Evolutionary conservation across 2,329 filamentous ascomycete genomes (phyloP).

Genomic region (Calonectria multiphialidica): DNA sequence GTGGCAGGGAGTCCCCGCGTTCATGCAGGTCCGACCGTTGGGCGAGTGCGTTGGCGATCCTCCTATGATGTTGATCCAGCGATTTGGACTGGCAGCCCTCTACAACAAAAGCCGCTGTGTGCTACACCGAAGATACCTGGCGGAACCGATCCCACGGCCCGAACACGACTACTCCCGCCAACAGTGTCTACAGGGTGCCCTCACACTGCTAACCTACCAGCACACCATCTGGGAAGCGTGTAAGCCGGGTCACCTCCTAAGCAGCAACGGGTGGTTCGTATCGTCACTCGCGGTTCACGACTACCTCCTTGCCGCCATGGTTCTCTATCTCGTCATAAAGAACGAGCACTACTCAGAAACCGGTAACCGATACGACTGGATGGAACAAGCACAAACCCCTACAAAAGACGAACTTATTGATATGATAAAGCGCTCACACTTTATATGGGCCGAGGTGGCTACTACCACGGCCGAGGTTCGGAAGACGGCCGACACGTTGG

Average conservation of each 20-base stretch:
- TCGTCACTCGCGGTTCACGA: conserved; percentile 70
- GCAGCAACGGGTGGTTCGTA: conserved; percentile 67
- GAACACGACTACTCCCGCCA: conserved; percentile 66
- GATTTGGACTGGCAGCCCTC: conserved; percentile 64
- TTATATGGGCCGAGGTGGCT: conserved; percentile 58
- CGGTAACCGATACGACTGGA: conserved; percentile 50
- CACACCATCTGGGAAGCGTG: conserved; percentile 59
- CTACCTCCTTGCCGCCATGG: conserved; percentile 71
- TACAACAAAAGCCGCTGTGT: conserved; percentile 69
- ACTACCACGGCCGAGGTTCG: conserved; percentile 52
- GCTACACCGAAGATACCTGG: conserved; percentile 66
- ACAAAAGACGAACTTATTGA: conserved; percentile 54
- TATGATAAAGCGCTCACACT: conserved; percentile 56
- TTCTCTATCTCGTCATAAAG: conserved; percentile 66
- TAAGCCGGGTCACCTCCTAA: conserved; percentile 66
- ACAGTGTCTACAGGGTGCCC: conserved; percentile 62
- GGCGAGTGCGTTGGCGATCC: conserved; percentile 62
- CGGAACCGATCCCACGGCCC: conserved; percentile 53
- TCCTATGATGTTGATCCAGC: conserved; percentile 61
- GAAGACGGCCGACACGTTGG: conserved; percentile 60
- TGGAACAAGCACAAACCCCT: conserved; percentile 46
- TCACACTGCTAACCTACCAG: conserved; percentile 62
- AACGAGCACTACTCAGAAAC: conserved; percentile 55
- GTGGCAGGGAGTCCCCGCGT: conserved; percentile 59
- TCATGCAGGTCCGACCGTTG: conserved; percentile 62